Conservation (phyloP, 768 basidiomycete genomes). For the Amylocystis lapponica region DNA sequence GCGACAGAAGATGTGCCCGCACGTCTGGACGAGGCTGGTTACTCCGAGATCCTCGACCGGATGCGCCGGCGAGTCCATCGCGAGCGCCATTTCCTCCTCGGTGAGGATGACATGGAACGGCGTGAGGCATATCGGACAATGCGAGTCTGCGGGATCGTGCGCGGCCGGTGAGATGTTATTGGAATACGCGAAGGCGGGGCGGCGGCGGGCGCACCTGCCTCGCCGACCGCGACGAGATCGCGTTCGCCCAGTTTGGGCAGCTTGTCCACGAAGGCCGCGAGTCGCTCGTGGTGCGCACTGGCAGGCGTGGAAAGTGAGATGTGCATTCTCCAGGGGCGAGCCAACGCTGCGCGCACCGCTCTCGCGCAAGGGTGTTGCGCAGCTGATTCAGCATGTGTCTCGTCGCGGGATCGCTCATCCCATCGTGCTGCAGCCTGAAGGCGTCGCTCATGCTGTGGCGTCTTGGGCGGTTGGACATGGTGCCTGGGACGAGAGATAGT, state of each 20-base stretch:
- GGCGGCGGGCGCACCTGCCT: conserved; percentile 11
- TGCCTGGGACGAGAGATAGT: no score
- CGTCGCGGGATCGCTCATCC: background rate
- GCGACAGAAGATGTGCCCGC: conserved; percentile 69
- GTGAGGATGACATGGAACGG: conserved; percentile 62
- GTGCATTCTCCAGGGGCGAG: background rate
- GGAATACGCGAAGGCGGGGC: background rate
- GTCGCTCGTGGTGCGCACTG: conserved; percentile 1
- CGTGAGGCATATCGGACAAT: conserved; percentile 73
- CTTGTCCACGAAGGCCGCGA: conserved; percentile 4
- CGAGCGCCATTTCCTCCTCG: conserved; percentile 68
- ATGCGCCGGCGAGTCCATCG: conserved; percentile 76
- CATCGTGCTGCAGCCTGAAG: background rate
- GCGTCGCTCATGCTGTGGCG: conserved; percentile 16
- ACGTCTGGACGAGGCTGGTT: conserved; percentile 43
- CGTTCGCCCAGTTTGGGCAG: conserved; percentile 20
- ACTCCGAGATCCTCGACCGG: conserved; percentile 66
- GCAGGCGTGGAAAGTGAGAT: no score
- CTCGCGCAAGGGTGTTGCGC: conserved; percentile 1
- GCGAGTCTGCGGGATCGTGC: conserved; percentile 42
- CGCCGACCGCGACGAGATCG: conserved; percentile 14
- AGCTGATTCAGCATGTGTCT: background rate
- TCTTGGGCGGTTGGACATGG: conserved; percentile 8
- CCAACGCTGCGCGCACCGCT: no score
- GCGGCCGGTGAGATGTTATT: background rate